Conservation (phyloP, 257 asterid genomes). For the Penstemon davidsonii region DNA sequence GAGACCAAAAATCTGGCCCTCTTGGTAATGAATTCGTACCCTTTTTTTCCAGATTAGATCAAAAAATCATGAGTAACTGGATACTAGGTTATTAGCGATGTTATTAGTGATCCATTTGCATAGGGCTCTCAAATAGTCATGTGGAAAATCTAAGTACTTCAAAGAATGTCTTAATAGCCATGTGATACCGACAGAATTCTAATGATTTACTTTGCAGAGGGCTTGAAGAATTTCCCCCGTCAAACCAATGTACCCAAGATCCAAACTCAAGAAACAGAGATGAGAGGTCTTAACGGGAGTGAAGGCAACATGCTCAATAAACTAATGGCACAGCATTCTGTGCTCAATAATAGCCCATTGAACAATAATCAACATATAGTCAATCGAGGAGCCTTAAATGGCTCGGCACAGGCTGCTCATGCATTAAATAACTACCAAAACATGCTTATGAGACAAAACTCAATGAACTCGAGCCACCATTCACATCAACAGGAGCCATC, state of each 20-base stretch:
- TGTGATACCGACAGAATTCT: not conserved
- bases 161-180: not conserved
- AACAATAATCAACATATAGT: slow-evolving; percentile 56
- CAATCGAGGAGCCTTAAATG: slow-evolving; percentile 54
- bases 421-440: slow-evolving; percentile 70
- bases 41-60: not conserved
- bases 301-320: slow-evolving; percentile 57
- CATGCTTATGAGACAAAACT: slow-evolving; percentile 72
- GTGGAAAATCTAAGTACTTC: not conserved
- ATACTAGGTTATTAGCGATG: not conserved
- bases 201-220: slow-evolving; percentile 54
- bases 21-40: slow-evolving; percentile 53
- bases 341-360: slow-evolving; percentile 42
- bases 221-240: slow-evolving; percentile 71
- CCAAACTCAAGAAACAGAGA: slow-evolving; percentile 60
- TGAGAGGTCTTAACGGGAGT: slow-evolving; percentile 52
- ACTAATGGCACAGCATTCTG: slow-evolving; percentile 62
- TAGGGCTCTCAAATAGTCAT: not conserved
- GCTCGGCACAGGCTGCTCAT: slow-evolving; percentile 76
- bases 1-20: slow-evolving; percentile 76
- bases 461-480: slow-evolving; percentile 57
- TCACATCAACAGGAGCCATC: slow-evolving; percentile 54
- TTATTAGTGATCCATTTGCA: slow-evolving; percentile 1
- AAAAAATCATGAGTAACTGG: slow-evolving; percentile 2
- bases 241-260: slow-evolving; percentile 44